These are phyloP conservation scores for Corymbia maculata DNA, from an alignment of 345 rosid genomes.

Conservation along the genomic window DNA sequence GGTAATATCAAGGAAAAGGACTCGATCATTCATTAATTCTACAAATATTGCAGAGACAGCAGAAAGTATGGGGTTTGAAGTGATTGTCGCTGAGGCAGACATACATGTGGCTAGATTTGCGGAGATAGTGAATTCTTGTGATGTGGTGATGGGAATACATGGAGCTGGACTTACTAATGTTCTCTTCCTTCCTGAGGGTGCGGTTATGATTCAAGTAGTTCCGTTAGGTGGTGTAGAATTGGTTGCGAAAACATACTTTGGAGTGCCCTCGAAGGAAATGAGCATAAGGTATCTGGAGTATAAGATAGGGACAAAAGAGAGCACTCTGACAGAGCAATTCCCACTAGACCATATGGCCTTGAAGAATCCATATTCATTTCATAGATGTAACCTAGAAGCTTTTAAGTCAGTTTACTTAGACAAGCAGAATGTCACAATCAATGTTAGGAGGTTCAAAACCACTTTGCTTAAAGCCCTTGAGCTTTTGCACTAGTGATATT, in stretches of 20 bases:
- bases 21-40: conserved; percentile 7
- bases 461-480: conserved; percentile 12
- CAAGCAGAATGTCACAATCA: conserved; percentile 16
- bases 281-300: conserved; percentile 19
- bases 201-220: conserved; percentile 12
- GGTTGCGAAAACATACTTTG: conserved; percentile 11
- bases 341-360: conserved; percentile 9
- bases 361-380: conserved; percentile 1
- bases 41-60: conserved; percentile 1
- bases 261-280: conserved; percentile 14
- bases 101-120: conserved; percentile 4
- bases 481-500: conserved; percentile 6
- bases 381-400: conserved; percentile 1
- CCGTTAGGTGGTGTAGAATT: conserved; percentile 9
- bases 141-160: conserved; percentile 24
- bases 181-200: conserved; percentile 19
- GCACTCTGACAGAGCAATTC: conserved; percentile 5
- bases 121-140: conserved; percentile 17
- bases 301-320: conserved; percentile 14
- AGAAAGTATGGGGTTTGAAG: conserved; percentile 5
- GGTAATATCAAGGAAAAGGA: conserved; percentile 10
- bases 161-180: conserved; percentile 31
- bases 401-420: conserved; percentile 9
- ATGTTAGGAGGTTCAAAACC: conserved; percentile 12
- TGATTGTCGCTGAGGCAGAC: conserved; percentile 3